Base-by-base conservation (phyloP, 2,329 filamentous ascomycete species). In the Curvularia lunata region DNA sequence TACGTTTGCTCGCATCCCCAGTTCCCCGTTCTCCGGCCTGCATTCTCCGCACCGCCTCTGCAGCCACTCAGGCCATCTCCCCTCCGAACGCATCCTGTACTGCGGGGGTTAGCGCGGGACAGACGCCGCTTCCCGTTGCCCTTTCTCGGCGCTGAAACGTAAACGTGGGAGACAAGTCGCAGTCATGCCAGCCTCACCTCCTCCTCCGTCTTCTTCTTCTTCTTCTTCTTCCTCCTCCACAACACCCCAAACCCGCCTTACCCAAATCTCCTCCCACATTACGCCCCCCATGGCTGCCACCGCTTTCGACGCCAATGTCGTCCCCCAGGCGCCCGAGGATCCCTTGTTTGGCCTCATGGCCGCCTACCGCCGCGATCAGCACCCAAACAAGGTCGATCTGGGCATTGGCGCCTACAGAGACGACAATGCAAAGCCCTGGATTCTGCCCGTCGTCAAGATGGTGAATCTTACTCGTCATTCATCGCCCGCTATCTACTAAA, bases 371-470 rank as follows among this genome's bases (percentile, higher is more conserved):
- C 90, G 90, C 62, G 95, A 99, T 75, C 80, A 85, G 18, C 84
- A 81, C 55, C 78, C 84, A 56, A 87, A 91, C 78, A 99, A 99
- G 82, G 90, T 99, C 66, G 95, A 99, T 80, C 80, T 99, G 79
- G 93, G 95, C 76, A 86, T 98, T 81, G 95, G 95, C 69, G 95
- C 95, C 58, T 99, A 99, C 81, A 86, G 95, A 76, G 95, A 97
- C 74, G 85, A 98, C 81, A 90, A 93, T 75, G 94, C 92, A 61
- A 98, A 98, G 83, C 95, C 95, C 3, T 99, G 95, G 95, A 88
- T 99, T 61, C 81, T 99, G 63, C 94, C 95, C 19, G 94, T 98
- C 2, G 94, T 98, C 61, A 96, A 92, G 82, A 96, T 96, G 91
- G 94, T 96, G 81, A 74, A 82, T 55, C 16, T 7, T n/a, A 6